Evolutionary conservation across 106 monocot genomes (phyloP).

Genomic region (Phalaenopsis aphrodite): DNA sequence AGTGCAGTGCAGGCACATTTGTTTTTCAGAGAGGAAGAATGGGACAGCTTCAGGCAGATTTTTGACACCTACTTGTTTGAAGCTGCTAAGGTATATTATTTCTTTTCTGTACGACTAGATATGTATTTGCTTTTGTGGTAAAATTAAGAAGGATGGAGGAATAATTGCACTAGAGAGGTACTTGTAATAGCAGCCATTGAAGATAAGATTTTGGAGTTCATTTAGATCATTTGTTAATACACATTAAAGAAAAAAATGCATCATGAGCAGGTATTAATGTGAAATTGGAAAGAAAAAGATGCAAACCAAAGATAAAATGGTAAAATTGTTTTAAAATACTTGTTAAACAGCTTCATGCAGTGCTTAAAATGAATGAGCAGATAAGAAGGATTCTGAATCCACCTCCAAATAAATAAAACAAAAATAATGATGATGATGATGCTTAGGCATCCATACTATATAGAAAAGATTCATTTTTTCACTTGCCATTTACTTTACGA

Average conservation of each 20-base stretch:
- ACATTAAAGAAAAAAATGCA: neutral
- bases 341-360: neutral
- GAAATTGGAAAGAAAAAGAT: neutral
- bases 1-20: slow-evolving; percentile 84
- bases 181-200: neutral
- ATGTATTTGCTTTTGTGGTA: neutral
- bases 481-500: neutral
- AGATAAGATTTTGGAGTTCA: neutral
- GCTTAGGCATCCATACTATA: neutral
- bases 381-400: neutral
- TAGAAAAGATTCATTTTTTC: neutral
- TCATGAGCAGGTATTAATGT: neutral
- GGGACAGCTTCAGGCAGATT: slow-evolving; percentile 73
- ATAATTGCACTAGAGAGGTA: neutral
- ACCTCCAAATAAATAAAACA: neutral
- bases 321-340: neutral
- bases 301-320: neutral
- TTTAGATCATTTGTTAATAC: neutral
- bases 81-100: slow-evolving; percentile 66
- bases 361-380: neutral
- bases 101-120: neutral
- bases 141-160: neutral
- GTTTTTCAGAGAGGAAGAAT: slow-evolving; percentile 86
- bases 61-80: slow-evolving; percentile 90
- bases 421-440: neutral